phyloP scores from a whole-genome alignment of 2,329 filamentous ascomycete species.

The Colletotrichum filicis region DNA sequence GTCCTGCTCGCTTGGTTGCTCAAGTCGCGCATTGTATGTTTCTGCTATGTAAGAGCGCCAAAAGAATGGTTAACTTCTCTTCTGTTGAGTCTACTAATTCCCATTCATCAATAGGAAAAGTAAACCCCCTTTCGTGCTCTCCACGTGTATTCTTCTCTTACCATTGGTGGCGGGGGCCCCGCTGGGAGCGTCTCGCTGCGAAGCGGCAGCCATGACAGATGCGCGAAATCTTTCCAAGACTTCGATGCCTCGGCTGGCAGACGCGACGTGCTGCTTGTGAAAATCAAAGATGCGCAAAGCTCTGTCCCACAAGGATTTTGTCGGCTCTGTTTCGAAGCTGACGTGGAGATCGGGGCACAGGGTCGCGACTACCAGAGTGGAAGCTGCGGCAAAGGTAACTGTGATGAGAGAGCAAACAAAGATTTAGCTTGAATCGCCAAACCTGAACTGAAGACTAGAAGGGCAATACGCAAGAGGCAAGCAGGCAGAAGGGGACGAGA shows the following conservation, averaged over 20 bases:
- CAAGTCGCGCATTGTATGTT: background rate
- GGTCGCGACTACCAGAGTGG: background rate
- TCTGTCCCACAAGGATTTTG: background rate
- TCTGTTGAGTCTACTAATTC: background rate
- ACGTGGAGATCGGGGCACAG: background rate
- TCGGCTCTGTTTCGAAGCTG: constrained; percentile 5
- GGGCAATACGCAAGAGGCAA: background rate
- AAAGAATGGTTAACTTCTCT: background rate
- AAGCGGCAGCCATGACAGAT: background rate
- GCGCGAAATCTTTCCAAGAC: constrained; percentile 6
- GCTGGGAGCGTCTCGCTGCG: background rate
- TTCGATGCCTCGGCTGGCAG: constrained; percentile 1
- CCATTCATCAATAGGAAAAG: background rate
- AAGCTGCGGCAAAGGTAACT: constrained; percentile 20
- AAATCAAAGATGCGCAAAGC: constrained; percentile 15
- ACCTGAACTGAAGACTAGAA: background rate
- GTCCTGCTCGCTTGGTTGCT: background rate
- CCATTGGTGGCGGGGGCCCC: background rate
- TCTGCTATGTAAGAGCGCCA: background rate
- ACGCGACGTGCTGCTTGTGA: background rate
- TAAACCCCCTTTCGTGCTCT: background rate
- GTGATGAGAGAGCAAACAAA: background rate
- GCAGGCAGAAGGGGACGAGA: background rate
- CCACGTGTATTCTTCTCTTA: background rate
- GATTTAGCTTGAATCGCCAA: background rate